Evolutionary conservation across 352 stramenopile species (phyloP), one percentile per base, ranked within the genome.

Genomic region (Globisporangium paroecandrum): DNA sequence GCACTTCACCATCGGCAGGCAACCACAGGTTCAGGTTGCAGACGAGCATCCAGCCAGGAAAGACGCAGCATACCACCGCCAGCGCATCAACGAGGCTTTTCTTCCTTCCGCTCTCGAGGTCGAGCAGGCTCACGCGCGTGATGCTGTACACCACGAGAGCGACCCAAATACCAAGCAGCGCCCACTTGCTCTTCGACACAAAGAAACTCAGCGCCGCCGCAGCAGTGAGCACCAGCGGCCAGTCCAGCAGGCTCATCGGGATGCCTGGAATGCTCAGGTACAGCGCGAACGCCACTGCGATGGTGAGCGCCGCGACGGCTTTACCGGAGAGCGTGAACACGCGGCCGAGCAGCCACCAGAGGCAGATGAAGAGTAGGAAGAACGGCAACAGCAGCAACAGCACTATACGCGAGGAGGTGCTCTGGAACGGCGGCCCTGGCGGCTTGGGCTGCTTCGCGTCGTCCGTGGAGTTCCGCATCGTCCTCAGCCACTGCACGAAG

Each of bases 1-100:
- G 78, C 43, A 68, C 61, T 5, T 76, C 61, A 4, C 74, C 58
- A 62, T 89, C 75, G n/a, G 83, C 83, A 12, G 79, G 79, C 27
- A 91, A 57, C 83, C 83, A 91, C 12, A 91, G 62, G 2, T 69
- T 67, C 51, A 89, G 58, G 15, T 75, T 83, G 64, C 76, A 85
- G 43, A 84, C 60, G 2, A 76, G 72, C 9, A 89, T 9, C 81
- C 83, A 91, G 51, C 76, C 62, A 13, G 83, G 77, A 27, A 85
- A 74, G 0, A 91, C 18, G 24, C 74, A 78, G 68, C 81, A 82
- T 1, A 87, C 64, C 22, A 77, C 71, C 20, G 65, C 74, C 36
- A 89, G 66, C 32, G 75, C 27, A 22, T 76, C 66, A 25, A 85
- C 65, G 13, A 91, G 68, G 27, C 41, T 47, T 20, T 78, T 79